These are phyloP conservation scores for Rhodomyrtus psidioides DNA, from an alignment of 441 rosid species.

Conservation along the genomic window DNA sequence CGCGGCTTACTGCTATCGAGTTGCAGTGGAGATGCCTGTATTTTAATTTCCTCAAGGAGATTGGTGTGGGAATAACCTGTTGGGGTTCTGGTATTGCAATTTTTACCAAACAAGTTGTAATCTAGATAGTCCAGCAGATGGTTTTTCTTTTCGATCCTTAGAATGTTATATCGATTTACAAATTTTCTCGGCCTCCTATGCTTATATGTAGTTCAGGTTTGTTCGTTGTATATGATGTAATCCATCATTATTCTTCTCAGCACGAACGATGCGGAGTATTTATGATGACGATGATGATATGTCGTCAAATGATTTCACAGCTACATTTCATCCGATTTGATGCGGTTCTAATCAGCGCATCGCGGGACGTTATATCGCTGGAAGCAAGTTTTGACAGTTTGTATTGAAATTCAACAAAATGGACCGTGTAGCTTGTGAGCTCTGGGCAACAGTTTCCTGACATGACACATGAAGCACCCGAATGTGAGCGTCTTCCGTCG, in stretches of 20 bases:
- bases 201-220: not conserved
- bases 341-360: not conserved
- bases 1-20: not conserved
- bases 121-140: not conserved
- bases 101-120: not conserved
- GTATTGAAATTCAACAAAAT: too few species aligned
- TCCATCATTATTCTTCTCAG: not conserved
- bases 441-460: not conserved
- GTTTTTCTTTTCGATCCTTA: not conserved
- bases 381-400: not conserved
- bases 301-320: not conserved
- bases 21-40: not conserved
- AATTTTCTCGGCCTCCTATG: not conserved
- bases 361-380: not conserved
- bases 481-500: not conserved
- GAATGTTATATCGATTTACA: not conserved
- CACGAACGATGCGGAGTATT: not conserved
- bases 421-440: not conserved
- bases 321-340: not conserved
- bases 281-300: not conserved
- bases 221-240: not conserved
- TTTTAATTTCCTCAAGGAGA: not conserved
- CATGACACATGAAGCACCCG: not conserved
- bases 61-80: not conserved
- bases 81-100: not conserved